phyloP scores from a whole-genome alignment of 1,139 yeast genomes.

The Pichia sp. region DNA sequence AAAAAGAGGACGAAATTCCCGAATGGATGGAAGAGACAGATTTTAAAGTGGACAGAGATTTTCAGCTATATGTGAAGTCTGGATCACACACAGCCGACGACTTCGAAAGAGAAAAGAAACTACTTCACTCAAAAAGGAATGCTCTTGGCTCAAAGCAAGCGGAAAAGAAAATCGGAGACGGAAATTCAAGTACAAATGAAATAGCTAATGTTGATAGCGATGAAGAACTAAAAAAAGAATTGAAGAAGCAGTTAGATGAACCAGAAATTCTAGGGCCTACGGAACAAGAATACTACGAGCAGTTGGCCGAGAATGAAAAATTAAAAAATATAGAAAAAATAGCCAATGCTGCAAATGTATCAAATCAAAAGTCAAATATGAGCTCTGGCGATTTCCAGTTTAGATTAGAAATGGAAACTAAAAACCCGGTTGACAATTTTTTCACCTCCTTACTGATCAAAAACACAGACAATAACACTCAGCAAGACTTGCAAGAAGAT shows the following conservation, averaged over 20 bases:
- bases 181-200: not conserved
- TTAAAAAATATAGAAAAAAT: not conserved
- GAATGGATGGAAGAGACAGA: slow-evolving; percentile 32
- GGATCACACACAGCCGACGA: slow-evolving; percentile 29
- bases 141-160: slow-evolving; percentile 11
- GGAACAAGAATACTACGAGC: slow-evolving; percentile 16
- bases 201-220: not conserved
- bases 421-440: slow-evolving; percentile 13
- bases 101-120: slow-evolving; percentile 28
- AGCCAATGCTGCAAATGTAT: not conserved
- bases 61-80: slow-evolving; percentile 24
- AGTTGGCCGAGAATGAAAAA: slow-evolving; percentile 7
- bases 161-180: not conserved
- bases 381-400: slow-evolving; percentile 16
- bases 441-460: slow-evolving; percentile 16
- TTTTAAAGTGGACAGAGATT: slow-evolving; percentile 29
- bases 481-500: not conserved
- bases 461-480: not conserved
- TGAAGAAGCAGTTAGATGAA: slow-evolving; percentile 17
- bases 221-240: slow-evolving; percentile 8
- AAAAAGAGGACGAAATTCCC: slow-evolving; percentile 25
- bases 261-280: slow-evolving; percentile 22
- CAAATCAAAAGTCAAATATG: not conserved
- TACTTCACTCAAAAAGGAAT: slow-evolving; percentile 18
- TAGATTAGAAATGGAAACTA: slow-evolving; percentile 14